Evolutionary conservation across 805 yeast genomes (phyloP).

Genomic region (Suhomyces emberorum): DNA sequence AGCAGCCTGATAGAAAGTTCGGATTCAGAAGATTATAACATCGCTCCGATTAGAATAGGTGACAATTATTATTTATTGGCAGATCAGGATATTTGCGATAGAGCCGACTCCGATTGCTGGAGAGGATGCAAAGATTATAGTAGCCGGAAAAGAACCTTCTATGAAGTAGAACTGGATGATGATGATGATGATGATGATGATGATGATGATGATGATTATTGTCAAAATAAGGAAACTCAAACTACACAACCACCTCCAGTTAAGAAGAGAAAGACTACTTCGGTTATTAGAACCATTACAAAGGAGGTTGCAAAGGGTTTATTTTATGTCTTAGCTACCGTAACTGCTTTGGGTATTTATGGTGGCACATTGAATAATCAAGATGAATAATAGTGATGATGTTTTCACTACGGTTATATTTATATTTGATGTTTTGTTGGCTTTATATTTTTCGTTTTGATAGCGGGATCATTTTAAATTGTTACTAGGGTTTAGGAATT

Average conservation of each 20-base stretch:
- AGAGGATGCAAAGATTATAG: not conserved
- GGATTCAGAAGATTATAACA: not conserved
- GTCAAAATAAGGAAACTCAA: conserved; percentile 3
- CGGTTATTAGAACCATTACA: conserved; percentile 14
- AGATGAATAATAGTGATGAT: too few species aligned
- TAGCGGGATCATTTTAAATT: too few species aligned
- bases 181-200: conserved; percentile 5
- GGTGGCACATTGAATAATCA: conserved; percentile 21
- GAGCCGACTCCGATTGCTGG: not conserved
- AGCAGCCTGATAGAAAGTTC: not conserved
- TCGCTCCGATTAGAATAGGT: not conserved
- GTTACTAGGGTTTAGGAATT: too few species aligned
- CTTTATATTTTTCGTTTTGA: too few species aligned
- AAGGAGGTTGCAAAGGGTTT: conserved; percentile 34
- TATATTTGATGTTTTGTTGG: too few species aligned
- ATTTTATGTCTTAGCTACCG: conserved; percentile 29
- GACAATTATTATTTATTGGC: not conserved
- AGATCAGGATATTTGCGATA: not conserved
- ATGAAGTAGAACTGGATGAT: conserved; percentile 7
- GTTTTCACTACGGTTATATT: too few species aligned
- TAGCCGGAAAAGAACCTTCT: conserved; percentile 5
- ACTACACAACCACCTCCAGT: conserved; percentile 7
- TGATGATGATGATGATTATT: conserved; percentile 7
- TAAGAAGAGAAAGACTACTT: conserved; percentile 11
- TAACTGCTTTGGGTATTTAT: conserved; percentile 34